phyloP scores from a whole-genome alignment of 148 eudicot genomes.

The Nepenthes mirabilis region DNA sequence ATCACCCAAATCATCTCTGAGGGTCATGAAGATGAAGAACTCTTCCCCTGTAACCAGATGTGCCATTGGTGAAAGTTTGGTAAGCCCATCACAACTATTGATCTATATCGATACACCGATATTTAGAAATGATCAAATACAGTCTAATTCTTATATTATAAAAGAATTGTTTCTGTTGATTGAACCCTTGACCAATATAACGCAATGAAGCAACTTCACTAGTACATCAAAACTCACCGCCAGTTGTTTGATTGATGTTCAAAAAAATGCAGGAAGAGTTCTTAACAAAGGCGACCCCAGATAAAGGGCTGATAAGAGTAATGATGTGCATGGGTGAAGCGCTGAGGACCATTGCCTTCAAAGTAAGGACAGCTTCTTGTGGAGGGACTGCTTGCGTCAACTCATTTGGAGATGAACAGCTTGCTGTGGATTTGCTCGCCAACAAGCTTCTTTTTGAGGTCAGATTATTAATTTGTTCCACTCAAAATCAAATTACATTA shows the following conservation, averaged over 20 bases:
- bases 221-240: not conserved
- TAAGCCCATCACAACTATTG: constrained; percentile 17
- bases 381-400: constrained; percentile 97
- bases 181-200: too few species aligned
- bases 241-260: not conserved
- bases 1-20: constrained; percentile 48
- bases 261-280: constrained; percentile 66
- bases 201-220: too few species aligned
- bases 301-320: constrained; percentile 73
- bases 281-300: constrained; percentile 68
- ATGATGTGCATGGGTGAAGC: constrained; percentile 97
- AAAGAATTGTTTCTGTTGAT: not conserved
- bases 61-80: constrained; percentile 93
- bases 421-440: constrained; percentile 97
- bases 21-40: constrained; percentile 37
- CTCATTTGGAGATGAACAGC: constrained; percentile 94
- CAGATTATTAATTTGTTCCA: not conserved
- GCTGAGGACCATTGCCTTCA: constrained; percentile 75
- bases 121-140: not conserved
- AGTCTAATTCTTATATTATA: not conserved
- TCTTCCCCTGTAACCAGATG: constrained; percentile 47
- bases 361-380: constrained; percentile 98
- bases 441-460: constrained; percentile 94
- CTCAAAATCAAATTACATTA: not conserved
- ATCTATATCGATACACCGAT: not conserved